phyloP scores from a whole-genome alignment of 805 yeast species.

The Saccharomycopsis oosterbeekiorum region DNA sequence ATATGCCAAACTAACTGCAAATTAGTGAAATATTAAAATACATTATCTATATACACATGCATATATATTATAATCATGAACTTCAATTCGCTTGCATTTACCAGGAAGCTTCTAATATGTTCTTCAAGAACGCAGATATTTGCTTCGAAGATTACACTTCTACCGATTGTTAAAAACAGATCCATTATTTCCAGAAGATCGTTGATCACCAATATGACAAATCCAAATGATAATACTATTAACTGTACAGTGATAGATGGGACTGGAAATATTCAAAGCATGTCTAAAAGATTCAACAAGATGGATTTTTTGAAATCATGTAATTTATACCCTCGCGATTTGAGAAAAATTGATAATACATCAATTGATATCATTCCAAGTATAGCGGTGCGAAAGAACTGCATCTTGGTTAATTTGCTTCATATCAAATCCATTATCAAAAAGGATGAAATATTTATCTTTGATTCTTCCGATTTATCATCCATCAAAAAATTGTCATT shows the following conservation, averaged over 20 bases:
- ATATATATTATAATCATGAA: not conserved
- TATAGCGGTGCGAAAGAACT: slow-evolving; percentile 61
- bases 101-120: not conserved
- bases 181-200: not conserved
- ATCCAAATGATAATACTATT: slow-evolving; percentile 32
- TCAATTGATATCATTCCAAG: slow-evolving; percentile 71
- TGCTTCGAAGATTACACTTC: not conserved
- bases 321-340: slow-evolving; percentile 78
- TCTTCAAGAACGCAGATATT: not conserved
- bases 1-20: not conserved
- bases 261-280: slow-evolving; percentile 53
- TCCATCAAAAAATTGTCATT: slow-evolving; percentile 43
- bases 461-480: slow-evolving; percentile 56
- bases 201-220: not conserved
- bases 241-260: slow-evolving; percentile 63
- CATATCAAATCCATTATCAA: slow-evolving; percentile 75
- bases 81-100: not conserved
- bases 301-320: slow-evolving; percentile 55
- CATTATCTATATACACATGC: not conserved
- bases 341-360: slow-evolving; percentile 78
- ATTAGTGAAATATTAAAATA: not conserved
- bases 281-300: slow-evolving; percentile 56
- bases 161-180: not conserved
- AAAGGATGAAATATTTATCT: slow-evolving; percentile 59
- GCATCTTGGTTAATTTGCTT: slow-evolving; percentile 62